Base-by-base conservation (phyloP, 169 alveolate genomes). In the Plasmodium fragile region DNA sequence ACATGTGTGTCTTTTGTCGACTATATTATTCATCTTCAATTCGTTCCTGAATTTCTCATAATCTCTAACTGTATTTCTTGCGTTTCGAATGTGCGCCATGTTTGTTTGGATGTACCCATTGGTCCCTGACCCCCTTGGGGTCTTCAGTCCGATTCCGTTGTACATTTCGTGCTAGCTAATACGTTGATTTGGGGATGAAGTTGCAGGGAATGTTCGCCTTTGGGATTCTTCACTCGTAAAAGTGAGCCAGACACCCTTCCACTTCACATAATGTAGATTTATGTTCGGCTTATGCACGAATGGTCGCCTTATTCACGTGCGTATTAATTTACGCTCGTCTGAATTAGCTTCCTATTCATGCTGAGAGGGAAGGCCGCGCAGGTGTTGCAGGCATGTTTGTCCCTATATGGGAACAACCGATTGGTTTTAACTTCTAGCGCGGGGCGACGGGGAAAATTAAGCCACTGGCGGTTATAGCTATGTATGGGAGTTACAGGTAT, bases 81-180 rank as follows among this genome's bases (percentile, higher is more conserved):
- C 94, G 82, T 75, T 41, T n/a, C 94, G 83, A 16, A 91, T 81
- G 16, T 91, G 91, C 69, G 97, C 97, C 59, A 96, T 92, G 84
- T 96, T 96, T 32, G 95, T 79, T 53, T 96, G 97, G 77, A 96
- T 95, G 78, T 95, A 96, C 18, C 97, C 97, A 71, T 96, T 96
- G 53, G 97, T 96, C 22, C 97, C 97, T 39, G 97, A 95, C 49
- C 97, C 97, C 84, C 97, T 72, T 43, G 97, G 97, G 43, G 97
- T 96, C 55, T 95, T 87, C 71, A 96, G 85, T 25, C 97, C 97
- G 49, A 96, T 94, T 0, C 96, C 96, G 77, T 95, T 95, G 83
- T 92, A 95, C 97, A 96, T 96, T 65, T 71, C 39, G 41, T 65
- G 5, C 6, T 49, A 2, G 6, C 6, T 49, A 1, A 49, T 11